Conservation (phyloP, 495 filamentous ascomycete species). For the Aspergillus ostianus region DNA sequence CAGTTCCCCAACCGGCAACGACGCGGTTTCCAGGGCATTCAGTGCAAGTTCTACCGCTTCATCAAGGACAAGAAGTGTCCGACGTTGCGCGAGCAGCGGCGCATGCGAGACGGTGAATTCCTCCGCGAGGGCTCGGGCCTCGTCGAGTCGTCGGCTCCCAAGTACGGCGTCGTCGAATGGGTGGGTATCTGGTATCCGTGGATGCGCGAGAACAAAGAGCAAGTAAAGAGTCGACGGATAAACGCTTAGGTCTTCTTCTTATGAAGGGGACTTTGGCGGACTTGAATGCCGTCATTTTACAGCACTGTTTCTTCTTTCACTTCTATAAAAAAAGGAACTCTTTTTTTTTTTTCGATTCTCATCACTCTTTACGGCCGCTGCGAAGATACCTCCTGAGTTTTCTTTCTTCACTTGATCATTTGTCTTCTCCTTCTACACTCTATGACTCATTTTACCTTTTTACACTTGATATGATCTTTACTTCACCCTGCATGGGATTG, state of each 20-base stretch:
- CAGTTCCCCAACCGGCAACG: constrained; percentile 47
- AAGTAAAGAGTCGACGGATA: constrained; percentile 18
- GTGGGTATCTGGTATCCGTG: constrained; percentile 44
- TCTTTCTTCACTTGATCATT: constrained; percentile 11
- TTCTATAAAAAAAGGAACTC: background rate
- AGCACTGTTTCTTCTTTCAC: background rate
- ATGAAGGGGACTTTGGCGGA: background rate
- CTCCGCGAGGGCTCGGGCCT: constrained; percentile 29
- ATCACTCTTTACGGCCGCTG: constrained; percentile 7
- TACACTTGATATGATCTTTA: background rate
- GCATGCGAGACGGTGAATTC: constrained; percentile 47
- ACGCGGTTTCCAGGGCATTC: constrained; percentile 49
- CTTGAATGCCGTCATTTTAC: background rate
- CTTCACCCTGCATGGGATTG: background rate
- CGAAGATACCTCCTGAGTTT: constrained; percentile 6
- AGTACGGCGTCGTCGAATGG: constrained; percentile 42
- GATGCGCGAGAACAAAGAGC: constrained; percentile 35
- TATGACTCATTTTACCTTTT: background rate
- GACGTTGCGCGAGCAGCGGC: constrained; percentile 43
- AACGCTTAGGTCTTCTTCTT: constrained; percentile 4
- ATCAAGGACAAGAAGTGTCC: constrained; percentile 49
- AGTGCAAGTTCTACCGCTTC: constrained; percentile 57
- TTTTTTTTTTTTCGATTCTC: background rate
- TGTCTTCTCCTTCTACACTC: constrained; percentile 7
- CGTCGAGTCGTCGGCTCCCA: constrained; percentile 18